These are phyloP conservation scores for Thielaviopsis euricoi DNA, from an alignment of 2,329 filamentous ascomycete genomes.

Conservation along the genomic window DNA sequence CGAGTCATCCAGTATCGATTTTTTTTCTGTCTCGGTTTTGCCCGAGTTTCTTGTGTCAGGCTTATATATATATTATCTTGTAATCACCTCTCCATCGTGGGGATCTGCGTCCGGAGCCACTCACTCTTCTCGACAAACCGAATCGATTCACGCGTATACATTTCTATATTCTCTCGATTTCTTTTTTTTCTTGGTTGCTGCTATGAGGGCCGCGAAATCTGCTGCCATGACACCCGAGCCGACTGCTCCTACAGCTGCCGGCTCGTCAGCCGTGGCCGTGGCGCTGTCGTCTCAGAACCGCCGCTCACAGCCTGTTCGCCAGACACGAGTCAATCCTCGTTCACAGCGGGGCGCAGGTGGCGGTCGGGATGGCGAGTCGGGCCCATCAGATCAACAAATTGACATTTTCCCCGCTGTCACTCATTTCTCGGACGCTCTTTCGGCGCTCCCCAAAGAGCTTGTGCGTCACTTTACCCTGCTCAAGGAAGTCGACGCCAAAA, in stretches of 20 bases:
- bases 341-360: constrained; percentile 23
- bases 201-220: constrained; percentile 40
- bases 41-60: not conserved
- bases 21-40: not conserved
- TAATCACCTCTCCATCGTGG: not conserved
- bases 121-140: not conserved
- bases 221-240: constrained; percentile 17
- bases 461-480: constrained; percentile 89
- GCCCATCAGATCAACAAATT: constrained; percentile 37
- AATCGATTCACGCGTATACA: not conserved
- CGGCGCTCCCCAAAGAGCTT: constrained; percentile 84
- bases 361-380: constrained; percentile 29
- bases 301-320: constrained; percentile 46
- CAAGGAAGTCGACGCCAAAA: constrained; percentile 96
- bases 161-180: not conserved
- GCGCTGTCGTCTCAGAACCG: constrained; percentile 29
- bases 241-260: not conserved
- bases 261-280: constrained; percentile 15
- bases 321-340: constrained; percentile 48
- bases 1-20: not conserved
- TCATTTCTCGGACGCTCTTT: constrained; percentile 79
- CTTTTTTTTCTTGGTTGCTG: constrained; percentile 10
- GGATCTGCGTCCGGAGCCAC: not conserved
- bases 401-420: constrained; percentile 51
- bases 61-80: not conserved